Conservation (phyloP, 805 yeast genomes). For the Yarrowia bubula region DNA sequence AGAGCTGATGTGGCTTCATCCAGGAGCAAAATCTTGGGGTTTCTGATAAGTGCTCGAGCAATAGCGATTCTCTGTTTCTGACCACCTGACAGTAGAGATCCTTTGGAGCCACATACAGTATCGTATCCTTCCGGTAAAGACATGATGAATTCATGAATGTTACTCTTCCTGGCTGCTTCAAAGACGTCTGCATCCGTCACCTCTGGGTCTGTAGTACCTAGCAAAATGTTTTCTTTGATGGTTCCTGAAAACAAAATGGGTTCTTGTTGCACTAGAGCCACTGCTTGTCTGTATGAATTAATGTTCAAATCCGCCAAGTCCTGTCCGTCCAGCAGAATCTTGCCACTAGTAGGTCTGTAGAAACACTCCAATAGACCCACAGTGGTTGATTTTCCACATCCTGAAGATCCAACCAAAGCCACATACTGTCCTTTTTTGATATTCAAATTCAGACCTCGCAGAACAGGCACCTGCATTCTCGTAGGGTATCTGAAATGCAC, state of each 20-base stretch:
- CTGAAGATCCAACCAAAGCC: constrained; percentile 68
- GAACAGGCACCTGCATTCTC: constrained; percentile 50
- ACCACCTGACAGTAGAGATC: constrained; percentile 66
- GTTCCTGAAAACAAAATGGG: constrained; percentile 58
- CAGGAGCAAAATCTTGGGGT: constrained; percentile 59
- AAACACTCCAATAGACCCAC: constrained; percentile 52
- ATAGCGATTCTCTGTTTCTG: constrained; percentile 75
- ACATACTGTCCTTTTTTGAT: constrained; percentile 53
- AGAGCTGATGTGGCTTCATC: constrained; percentile 72
- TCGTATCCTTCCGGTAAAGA: constrained; percentile 60
- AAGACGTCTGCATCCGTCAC: constrained; percentile 46
- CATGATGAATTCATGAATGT: constrained; percentile 55
- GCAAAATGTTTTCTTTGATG: constrained; percentile 54
- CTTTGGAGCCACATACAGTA: constrained; percentile 55
- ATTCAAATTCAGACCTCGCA: constrained; percentile 51
- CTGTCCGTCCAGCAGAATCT: constrained; percentile 52
- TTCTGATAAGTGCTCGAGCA: constrained; percentile 68
- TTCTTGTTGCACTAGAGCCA: constrained; percentile 64
- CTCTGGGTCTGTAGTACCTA: constrained; percentile 44
- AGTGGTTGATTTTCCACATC: constrained; percentile 61
- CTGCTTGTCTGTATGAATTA: constrained; percentile 48
- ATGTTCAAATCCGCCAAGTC: constrained; percentile 51
- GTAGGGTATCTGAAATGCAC: constrained; percentile 67
- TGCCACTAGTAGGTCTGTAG: constrained; percentile 51
- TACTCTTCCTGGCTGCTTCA: constrained; percentile 51